phyloP scores from a whole-genome alignment of 805 yeast species.

The Phaffomyces thermotolerans region DNA sequence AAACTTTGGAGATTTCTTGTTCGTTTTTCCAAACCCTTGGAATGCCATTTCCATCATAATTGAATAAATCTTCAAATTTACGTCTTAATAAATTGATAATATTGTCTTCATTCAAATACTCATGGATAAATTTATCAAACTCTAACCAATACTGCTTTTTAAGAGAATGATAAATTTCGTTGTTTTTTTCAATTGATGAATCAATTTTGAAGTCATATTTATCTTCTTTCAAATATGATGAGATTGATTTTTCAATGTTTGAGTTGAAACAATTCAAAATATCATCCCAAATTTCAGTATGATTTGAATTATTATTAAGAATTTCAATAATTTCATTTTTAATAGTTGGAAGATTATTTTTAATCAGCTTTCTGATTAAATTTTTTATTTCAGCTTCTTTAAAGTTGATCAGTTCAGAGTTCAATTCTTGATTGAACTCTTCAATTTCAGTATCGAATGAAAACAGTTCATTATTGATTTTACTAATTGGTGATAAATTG shows the following conservation, averaged over 20 bases:
- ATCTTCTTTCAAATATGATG: conserved; percentile 24
- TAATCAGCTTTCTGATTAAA: conserved; percentile 37
- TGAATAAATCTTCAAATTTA: conserved; percentile 72
- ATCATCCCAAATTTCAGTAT: conserved; percentile 52
- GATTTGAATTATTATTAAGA: conserved; percentile 38
- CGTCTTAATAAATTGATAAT: conserved; percentile 64
- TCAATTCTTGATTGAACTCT: conserved; percentile 22
- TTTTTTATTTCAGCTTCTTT: conserved; percentile 20
- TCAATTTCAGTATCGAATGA: conserved; percentile 27
- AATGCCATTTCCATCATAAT: conserved; percentile 74
- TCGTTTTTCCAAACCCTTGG: conserved; percentile 78
- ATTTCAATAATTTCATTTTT: conserved; percentile 44
- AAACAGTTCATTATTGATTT: conserved; percentile 19
- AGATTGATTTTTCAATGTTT: conserved; percentile 25
- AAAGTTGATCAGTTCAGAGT: conserved; percentile 21
- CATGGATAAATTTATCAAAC: conserved; percentile 52
- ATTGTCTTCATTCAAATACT: conserved; percentile 58
- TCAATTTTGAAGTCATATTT: conserved; percentile 64
- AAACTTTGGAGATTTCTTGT: conserved; percentile 63
- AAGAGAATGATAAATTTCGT: conserved; percentile 34
- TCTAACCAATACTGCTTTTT: conserved; percentile 56
- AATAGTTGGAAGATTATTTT: conserved; percentile 38
- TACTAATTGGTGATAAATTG: conserved; percentile 12
- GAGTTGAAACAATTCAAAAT: conserved; percentile 38
- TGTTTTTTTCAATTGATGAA: conserved; percentile 36